These are phyloP conservation scores for Pichia rugopelliculosa DNA, from an alignment of 805 yeast genomes.

Conservation along the genomic window DNA sequence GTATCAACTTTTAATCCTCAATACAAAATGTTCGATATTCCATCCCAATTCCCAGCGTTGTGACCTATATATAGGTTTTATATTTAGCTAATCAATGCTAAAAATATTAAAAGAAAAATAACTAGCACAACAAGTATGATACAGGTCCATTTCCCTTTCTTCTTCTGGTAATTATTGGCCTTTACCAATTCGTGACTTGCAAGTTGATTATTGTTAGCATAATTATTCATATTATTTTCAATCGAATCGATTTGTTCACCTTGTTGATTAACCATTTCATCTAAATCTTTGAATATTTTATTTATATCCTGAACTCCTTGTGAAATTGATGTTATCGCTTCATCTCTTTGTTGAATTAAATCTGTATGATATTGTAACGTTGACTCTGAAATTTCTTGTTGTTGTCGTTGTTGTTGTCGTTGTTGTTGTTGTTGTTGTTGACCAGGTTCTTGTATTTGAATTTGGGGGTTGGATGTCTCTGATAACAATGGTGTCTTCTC, in stretches of 20 bases:
- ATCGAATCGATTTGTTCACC: conserved; percentile 79
- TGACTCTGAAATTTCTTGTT: conserved; percentile 31
- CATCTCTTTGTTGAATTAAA: conserved; percentile 63
- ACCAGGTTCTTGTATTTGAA: neutral
- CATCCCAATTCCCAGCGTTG: too few relatives aligned
- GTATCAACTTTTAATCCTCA: too few relatives aligned
- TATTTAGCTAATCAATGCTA: conserved; percentile 42
- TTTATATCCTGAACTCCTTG: conserved; percentile 81
- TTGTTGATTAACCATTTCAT: conserved; percentile 72
- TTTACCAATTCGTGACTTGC: conserved; percentile 64
- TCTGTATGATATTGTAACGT: conserved; percentile 58
- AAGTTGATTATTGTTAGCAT: conserved; percentile 56
- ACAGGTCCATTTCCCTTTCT: conserved; percentile 68
- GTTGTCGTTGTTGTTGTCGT: conserved; percentile 22
- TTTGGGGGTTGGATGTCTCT: neutral
- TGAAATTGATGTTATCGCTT: conserved; percentile 64
- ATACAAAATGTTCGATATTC: too few relatives aligned
- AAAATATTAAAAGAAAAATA: conserved; percentile 50
- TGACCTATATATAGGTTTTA: too few relatives aligned
- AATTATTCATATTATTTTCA: conserved; percentile 65
- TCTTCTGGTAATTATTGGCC: conserved; percentile 70
- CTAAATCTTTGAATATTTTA: conserved; percentile 75
- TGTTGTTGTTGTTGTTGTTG: conserved; percentile 10
- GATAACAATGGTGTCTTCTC: conserved; percentile 3
- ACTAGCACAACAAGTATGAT: conserved; percentile 51